Evolutionary conservation across 257 asterid genomes (phyloP), one percentile per base, ranked within the genome.

Genomic region (Misopates orontium): DNA sequence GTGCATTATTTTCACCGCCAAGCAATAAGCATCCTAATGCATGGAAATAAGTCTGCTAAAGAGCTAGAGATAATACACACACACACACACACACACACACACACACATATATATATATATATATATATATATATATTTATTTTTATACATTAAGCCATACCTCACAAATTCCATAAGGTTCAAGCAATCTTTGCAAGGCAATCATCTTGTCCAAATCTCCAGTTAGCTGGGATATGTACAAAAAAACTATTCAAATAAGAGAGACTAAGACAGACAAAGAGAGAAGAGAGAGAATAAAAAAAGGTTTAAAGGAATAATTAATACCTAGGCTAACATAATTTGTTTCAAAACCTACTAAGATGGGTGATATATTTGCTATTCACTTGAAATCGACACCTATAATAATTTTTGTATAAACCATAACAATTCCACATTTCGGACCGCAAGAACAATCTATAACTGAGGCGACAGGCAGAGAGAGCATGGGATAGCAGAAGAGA

Each of bases 161-260:
- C 97, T 92, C 98, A 74, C 98, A 92, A 77, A 92, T 92, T 75
- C 98, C 98, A 39, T 79, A 92, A 16, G 97, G 97, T 75, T 92
- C 98, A 82, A 92, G 71, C 75, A 87, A 73, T 72, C 98, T 84
- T 73, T 92, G 98, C 84, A 92, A 73, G 71, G 97, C 98, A 69
- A 89, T 85, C 95, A 92, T 92, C 86, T 92, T 92, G 81, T 92
- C 83, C 74, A 89, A 77, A 79, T 85, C 98, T 69, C 98, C 98
- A 17, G 96, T 85, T 66, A 92, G 88, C 98, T 92, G 87, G 60
- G 60, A 69, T 21, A 71, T 18, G 71, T 42, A 59, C 56, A 42
- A 39, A 48, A 59, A 23, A 20, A 21, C 36, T 73, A 57, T 48
- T 59, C 51, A 73, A 40, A 20, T 57, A 53, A 32, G 14, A 12